Conservation (phyloP, 2,329 filamentous ascomycete species). For the Aspergillus quadrilineatus region DNA sequence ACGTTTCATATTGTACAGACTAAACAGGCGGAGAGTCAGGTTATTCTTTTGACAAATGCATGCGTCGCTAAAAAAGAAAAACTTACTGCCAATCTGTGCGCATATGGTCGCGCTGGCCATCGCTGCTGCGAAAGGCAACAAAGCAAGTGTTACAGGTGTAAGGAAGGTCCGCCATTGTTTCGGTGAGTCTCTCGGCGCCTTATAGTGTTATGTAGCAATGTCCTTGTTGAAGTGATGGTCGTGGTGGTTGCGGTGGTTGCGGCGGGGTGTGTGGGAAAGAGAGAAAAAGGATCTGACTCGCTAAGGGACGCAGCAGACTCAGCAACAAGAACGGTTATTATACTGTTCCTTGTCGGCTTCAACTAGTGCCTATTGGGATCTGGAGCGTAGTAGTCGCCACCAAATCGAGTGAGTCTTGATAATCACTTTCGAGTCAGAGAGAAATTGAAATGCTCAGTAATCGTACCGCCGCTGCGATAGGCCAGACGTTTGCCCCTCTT, state of each 20-base stretch:
- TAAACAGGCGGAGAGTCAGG: constrained; percentile 36
- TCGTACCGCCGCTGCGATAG: no score
- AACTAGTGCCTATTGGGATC: background rate
- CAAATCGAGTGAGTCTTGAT: background rate
- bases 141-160: constrained; percentile 99
- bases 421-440: no score
- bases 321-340: background rate
- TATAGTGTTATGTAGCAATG: background rate
- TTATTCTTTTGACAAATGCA: background rate
- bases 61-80: background rate
- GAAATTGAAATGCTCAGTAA: no score
- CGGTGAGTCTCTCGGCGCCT: background rate
- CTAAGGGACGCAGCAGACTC: background rate
- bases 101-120: constrained; percentile 94
- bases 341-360: background rate
- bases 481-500: no score
- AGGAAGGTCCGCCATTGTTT: constrained; percentile 61
- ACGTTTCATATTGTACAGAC: constrained; percentile 94
- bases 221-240: background rate
- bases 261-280: constrained; percentile 2
- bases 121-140: constrained; percentile 91
- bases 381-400: constrained; percentile 2
- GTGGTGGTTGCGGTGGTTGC: background rate
- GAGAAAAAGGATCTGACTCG: background rate
- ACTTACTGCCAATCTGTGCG: constrained; percentile 97